phyloP scores from a whole-genome alignment of 805 yeast species.

The Sungouiella thailandica region DNA sequence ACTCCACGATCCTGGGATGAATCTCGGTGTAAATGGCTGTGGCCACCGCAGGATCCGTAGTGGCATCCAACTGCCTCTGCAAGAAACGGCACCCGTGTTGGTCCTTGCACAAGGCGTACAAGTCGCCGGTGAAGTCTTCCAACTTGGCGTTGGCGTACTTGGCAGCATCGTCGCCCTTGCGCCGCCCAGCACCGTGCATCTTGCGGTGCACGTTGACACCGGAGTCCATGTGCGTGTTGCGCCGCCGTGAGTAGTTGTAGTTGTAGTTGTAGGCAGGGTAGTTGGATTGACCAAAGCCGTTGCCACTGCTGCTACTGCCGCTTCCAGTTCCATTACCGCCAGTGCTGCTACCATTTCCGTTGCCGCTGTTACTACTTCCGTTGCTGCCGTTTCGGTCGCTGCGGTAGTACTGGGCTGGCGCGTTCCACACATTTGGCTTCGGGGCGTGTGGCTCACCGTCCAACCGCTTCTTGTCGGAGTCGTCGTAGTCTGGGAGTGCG shows the following conservation, averaged over 20 bases:
- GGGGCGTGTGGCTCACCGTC: not conserved
- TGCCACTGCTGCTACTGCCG: not conserved
- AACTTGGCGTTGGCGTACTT: slow-evolving; percentile 63
- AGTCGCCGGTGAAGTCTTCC: slow-evolving; percentile 65
- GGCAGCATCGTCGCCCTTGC: slow-evolving; percentile 64
- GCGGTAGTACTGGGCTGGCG: slow-evolving; percentile 3
- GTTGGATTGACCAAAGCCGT: slow-evolving; percentile 1
- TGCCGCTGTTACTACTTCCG: not conserved
- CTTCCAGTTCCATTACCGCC: not conserved
- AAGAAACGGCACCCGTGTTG: slow-evolving; percentile 95
- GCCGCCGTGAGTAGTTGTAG: slow-evolving; percentile 2
- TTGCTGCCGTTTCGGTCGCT: not conserved
- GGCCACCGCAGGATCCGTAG: slow-evolving; percentile 42
- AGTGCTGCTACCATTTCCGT: not conserved
- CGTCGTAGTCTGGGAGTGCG: not conserved
- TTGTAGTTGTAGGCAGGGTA: slow-evolving; percentile 6
- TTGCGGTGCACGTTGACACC: slow-evolving; percentile 42
- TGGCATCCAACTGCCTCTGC: slow-evolving; percentile 77
- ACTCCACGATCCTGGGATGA: slow-evolving; percentile 68
- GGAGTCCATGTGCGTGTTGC: slow-evolving; percentile 13
- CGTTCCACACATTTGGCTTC: slow-evolving; percentile 16
- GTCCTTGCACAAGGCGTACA: slow-evolving; percentile 82
- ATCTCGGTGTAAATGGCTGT: slow-evolving; percentile 79
- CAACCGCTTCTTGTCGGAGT: not conserved
- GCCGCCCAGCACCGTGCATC: slow-evolving; percentile 26